phyloP scores from a whole-genome alignment of 352 stramenopile species.

The Phytophthora tubulina region DNA sequence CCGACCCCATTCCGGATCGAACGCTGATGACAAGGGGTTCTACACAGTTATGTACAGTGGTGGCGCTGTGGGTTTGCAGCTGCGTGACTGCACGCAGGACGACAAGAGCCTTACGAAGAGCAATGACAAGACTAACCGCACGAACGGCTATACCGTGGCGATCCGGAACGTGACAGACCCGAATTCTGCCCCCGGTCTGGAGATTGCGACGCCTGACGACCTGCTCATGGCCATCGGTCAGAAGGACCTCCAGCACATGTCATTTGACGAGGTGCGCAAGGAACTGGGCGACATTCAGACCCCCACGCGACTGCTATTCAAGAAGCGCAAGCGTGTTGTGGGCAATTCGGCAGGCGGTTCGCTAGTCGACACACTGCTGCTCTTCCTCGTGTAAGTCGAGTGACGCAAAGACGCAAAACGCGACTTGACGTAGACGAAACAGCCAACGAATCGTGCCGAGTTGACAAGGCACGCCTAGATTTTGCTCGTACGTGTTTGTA shows the following conservation, averaged over 20 bases:
- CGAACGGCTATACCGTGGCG: slow-evolving; percentile 72
- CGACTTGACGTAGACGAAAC: slow-evolving; percentile 10
- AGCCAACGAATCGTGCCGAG: neutral
- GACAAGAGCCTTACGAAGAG: slow-evolving; percentile 53
- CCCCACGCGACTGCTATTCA: slow-evolving; percentile 72
- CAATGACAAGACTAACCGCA: slow-evolving; percentile 63
- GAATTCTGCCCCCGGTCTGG: slow-evolving; percentile 55
- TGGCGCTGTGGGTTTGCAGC: slow-evolving; percentile 53
- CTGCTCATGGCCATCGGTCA: slow-evolving; percentile 78
- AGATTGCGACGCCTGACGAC: slow-evolving; percentile 62
- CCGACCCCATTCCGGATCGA: slow-evolving; percentile 27
- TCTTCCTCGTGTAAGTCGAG: slow-evolving; percentile 68
- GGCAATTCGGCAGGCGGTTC: slow-evolving; percentile 47
- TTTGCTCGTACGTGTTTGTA: slow-evolving; percentile 16
- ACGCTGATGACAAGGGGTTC: slow-evolving; percentile 56
- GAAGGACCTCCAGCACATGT: slow-evolving; percentile 69
- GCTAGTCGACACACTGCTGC: slow-evolving; percentile 70
- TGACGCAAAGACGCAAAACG: slow-evolving; percentile 5
- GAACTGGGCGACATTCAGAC: slow-evolving; percentile 53
- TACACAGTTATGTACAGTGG: slow-evolving; percentile 77
- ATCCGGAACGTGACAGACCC: slow-evolving; percentile 68
- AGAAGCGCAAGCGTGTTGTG: slow-evolving; percentile 55
- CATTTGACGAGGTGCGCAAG: slow-evolving; percentile 67
- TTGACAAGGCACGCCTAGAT: slow-evolving; percentile 15
- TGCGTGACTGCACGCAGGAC: slow-evolving; percentile 58